Evolutionary conservation across 768 basidiomycete genomes (phyloP).

Genomic region (Phylloporus sp.): DNA sequence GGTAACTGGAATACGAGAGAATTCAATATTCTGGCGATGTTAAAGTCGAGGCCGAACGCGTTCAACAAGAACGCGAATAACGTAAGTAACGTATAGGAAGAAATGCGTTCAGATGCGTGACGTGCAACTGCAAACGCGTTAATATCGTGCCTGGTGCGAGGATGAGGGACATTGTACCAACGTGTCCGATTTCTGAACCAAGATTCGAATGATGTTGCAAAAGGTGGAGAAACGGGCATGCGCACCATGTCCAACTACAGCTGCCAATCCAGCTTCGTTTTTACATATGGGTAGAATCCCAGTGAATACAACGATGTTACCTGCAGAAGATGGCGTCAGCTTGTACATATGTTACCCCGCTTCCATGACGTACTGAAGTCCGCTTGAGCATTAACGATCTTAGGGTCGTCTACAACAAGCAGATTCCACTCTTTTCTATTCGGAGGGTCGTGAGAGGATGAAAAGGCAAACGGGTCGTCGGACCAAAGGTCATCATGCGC

Average conservation of each 20-base stretch:
- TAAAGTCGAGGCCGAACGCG: slow-evolving; percentile 51
- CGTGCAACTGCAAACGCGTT: slow-evolving; percentile 47
- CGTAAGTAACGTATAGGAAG: slow-evolving; percentile 40
- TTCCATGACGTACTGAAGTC: slow-evolving; percentile 47
- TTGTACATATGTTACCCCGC: not conserved
- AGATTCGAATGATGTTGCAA: not conserved
- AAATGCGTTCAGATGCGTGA: slow-evolving; percentile 49
- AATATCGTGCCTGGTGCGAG: not conserved
- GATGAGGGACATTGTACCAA: slow-evolving; percentile 39
- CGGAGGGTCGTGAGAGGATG: slow-evolving; percentile 2
- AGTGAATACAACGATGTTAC: slow-evolving; percentile 82
- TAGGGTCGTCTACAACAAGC: slow-evolving; percentile 70
- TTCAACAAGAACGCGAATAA: slow-evolving; percentile 40
- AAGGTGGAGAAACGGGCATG: not conserved
- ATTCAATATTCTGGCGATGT: slow-evolving; percentile 45
- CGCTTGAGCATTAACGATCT: slow-evolving; percentile 75
- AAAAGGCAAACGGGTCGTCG: slow-evolving; percentile 16
- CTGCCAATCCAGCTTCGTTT: slow-evolving; percentile 80
- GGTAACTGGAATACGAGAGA: slow-evolving; percentile 66
- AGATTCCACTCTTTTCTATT: slow-evolving; percentile 55
- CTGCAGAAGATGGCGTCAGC: slow-evolving; percentile 29
- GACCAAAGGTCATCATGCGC: slow-evolving; percentile 21
- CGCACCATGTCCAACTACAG: slow-evolving; percentile 79
- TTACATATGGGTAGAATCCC: slow-evolving; percentile 77
- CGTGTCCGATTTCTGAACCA: slow-evolving; percentile 71